phyloP scores from a whole-genome alignment of 441 rosid species.

The Capsella rubella region DNA sequence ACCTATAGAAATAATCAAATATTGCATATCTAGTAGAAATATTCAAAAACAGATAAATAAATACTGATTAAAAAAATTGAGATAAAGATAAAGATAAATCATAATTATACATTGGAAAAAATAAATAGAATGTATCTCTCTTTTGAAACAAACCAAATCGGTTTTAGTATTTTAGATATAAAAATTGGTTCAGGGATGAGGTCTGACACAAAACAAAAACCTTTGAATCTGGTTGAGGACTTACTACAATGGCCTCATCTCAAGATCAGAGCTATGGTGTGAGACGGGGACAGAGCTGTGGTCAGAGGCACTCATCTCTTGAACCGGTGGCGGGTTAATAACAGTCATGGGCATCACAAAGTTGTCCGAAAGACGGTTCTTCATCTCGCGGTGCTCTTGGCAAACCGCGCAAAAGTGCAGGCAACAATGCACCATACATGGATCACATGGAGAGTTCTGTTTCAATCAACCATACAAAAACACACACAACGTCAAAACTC shows the following conservation, averaged over 20 bases:
- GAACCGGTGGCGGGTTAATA: constrained; percentile 74
- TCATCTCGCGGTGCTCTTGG: constrained; percentile 87
- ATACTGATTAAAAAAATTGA: neutral
- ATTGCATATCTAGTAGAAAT: neutral
- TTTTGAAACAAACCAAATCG: constrained; percentile 16
- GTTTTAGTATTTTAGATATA: constrained; percentile 2
- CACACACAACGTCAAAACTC: neutral
- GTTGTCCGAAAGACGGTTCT: constrained; percentile 67
- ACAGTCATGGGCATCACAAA: constrained; percentile 69
- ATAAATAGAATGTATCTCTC: neutral
- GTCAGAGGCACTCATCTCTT: constrained; percentile 62
- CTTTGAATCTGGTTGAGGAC: neutral
- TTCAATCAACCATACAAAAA: constrained; percentile 15
- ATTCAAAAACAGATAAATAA: neutral
- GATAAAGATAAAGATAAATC: neutral
- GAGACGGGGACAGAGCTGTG: constrained; percentile 55
- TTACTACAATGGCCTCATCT: constrained; percentile 77
- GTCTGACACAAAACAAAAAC: constrained; percentile 26
- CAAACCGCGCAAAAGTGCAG: constrained; percentile 77
- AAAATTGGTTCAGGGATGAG: neutral
- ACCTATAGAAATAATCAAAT: neutral
- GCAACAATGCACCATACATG: constrained; percentile 72
- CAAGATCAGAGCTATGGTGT: constrained; percentile 64
- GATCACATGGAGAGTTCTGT: constrained; percentile 80
- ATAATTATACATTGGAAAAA: neutral